Evolutionary conservation across 176 grass and related monocot genomes (phyloP).

Genomic region (Aegilops umbellulata): DNA sequence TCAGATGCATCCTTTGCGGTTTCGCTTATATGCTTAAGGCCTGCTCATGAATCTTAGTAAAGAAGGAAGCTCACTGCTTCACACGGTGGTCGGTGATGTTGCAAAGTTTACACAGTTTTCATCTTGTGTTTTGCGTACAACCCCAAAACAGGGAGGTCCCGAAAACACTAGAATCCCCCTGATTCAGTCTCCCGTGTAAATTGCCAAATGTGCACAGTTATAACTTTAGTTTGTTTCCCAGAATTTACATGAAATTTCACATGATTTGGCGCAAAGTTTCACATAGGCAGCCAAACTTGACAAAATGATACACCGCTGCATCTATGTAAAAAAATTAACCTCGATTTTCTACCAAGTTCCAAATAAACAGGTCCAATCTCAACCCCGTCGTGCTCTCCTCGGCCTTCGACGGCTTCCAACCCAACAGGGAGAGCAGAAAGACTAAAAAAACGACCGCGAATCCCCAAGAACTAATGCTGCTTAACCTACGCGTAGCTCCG

Average conservation of each 20-base stretch:
- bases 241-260: neutral
- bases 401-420: neutral
- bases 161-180: neutral
- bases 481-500: neutral
- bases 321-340: neutral
- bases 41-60: neutral
- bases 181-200: neutral
- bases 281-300: neutral
- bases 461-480: neutral
- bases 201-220: neutral
- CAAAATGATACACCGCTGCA: neutral
- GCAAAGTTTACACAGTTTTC: neutral
- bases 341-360: neutral
- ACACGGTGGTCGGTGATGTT: neutral
- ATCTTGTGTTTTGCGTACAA: neutral
- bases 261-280: neutral
- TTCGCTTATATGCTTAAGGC: neutral
- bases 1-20: neutral
- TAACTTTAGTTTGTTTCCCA: neutral
- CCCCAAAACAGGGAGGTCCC: too few relatives aligned
- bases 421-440: neutral
- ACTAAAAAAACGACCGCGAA: neutral
- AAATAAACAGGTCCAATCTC: slow-evolving; percentile 3
- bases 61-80: neutral
- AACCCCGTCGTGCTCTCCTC: neutral